Conservation (phyloP, 164 flowering plant genomes). For the Hamamelis virginiana region DNA sequence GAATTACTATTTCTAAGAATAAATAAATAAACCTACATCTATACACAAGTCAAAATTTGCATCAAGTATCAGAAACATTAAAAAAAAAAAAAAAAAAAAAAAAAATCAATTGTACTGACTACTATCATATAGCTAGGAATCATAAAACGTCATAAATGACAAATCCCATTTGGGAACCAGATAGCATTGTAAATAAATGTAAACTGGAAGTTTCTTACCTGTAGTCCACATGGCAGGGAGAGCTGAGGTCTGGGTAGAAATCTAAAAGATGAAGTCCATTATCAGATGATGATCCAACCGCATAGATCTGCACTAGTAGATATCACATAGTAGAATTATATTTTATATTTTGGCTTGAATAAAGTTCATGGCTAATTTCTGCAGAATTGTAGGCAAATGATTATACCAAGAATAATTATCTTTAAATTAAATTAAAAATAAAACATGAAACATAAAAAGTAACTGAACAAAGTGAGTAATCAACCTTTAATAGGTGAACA, state of each 20-base stretch:
- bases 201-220: slow-evolving; percentile 42
- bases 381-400: too few species aligned
- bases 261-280: slow-evolving; percentile 79
- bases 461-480: too few species aligned
- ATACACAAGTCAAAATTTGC: neutral
- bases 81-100: neutral
- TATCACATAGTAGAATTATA: slow-evolving; percentile 1
- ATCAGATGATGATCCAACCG: slow-evolving; percentile 61
- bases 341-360: neutral
- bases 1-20: too few species aligned
- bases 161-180: too few species aligned
- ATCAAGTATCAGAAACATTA: neutral
- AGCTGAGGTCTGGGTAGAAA: slow-evolving; percentile 67
- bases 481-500: too few species aligned
- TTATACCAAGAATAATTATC: too few species aligned
- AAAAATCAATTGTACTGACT: neutral
- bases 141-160: too few species aligned
- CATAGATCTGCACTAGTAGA: slow-evolving; percentile 66
- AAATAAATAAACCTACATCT: neutral
- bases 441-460: too few species aligned
- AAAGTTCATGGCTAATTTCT: too few species aligned
- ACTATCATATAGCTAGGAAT: too few species aligned
- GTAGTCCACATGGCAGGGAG: slow-evolving; percentile 84
- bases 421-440: too few species aligned
- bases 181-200: neutral